phyloP scores from a whole-genome alignment of 169 alveolate genomes.

The Plasmodium falciparum region DNA sequence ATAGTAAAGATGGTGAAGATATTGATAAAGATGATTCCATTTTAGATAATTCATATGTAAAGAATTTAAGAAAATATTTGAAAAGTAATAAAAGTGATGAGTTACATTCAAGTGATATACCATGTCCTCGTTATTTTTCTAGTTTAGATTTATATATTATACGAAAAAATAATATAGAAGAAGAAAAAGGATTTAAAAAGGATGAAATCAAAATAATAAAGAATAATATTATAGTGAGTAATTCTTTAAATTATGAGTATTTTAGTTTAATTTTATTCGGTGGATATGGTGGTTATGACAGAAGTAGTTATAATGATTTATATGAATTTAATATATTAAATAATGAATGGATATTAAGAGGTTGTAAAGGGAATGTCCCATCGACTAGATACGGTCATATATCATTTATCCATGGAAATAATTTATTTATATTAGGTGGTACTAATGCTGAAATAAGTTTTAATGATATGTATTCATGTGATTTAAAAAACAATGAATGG shows the following conservation, averaged over 20 bases:
- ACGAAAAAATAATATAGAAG: conserved; percentile 5
- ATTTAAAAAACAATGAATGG: conserved; percentile 64
- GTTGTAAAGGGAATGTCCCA: conserved; percentile 54
- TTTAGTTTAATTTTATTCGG: conserved; percentile 67
- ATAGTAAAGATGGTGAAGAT: conserved; percentile 18
- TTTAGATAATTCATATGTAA: conserved; percentile 30
- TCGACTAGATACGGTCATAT: conserved; percentile 54
- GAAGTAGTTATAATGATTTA: conserved; percentile 59
- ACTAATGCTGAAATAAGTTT: conserved; percentile 70
- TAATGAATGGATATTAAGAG: conserved; percentile 48
- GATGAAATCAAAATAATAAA: conserved; percentile 23
- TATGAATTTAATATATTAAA: conserved; percentile 46
- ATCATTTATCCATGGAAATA: conserved; percentile 60
- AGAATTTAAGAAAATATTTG: conserved; percentile 38
- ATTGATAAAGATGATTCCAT: conserved; percentile 31
- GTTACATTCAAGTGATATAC: conserved; percentile 2
- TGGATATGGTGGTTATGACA: conserved; percentile 73
- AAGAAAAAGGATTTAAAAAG: background rate
- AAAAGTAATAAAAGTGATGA: conserved; percentile 6
- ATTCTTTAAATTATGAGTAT: conserved; percentile 30
- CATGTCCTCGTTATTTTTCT: conserved; percentile 64
- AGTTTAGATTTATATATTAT: conserved; percentile 56
- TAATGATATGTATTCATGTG: conserved; percentile 64
- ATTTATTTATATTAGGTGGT: conserved; percentile 72
- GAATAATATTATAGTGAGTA: conserved; percentile 39